Evolutionary conservation across 2,329 filamentous ascomycete genomes (phyloP), one percentile per base, ranked within the genome.

Genomic region (Pezicula radicicola): DNA sequence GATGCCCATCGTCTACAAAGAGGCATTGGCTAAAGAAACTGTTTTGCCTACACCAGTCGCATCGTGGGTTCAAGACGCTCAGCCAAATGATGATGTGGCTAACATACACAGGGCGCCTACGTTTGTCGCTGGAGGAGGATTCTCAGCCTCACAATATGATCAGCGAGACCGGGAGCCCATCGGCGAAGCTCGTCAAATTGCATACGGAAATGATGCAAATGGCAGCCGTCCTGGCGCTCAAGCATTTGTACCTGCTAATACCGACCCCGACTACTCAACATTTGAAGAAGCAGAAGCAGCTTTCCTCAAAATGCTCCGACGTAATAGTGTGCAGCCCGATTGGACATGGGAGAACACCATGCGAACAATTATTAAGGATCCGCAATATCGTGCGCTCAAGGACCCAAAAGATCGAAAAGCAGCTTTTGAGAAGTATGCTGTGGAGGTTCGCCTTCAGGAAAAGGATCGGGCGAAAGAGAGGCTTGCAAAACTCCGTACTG

Each of bases 401-500:
- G 91, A 97, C 63, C 91, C 94, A 5, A 91, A 87, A 70, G 92
- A 96, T 66, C 85, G 94, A 60, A 94, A 91, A 71, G 79, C 85
- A 59, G 90, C 91, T 16, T 99, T 97, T 70, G 90, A 96, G 73
- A 96, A 96, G 74, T 99, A 94, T 75, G 91, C 90, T 68, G 80
- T 91, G 63, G 91, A 97, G 69, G 82, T 96, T 70, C 84, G 94
- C 61, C 79, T 88, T 60, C 90, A 97, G 74, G 94, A 99, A 74
- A 94, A 95, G 75, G 91, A 95, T 70, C 88, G 89, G 61, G 92
- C 92, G 66, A 93, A 96, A 72, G 93, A 97, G 73, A 87, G 94
- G 67, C 80, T 96, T 70, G 80, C 89, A 63, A 97, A 97, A 75
- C 80, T 97, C 66, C 89, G 91, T 64, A 81, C 89, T 70, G 94